Evolutionary conservation across 139 green algal genomes (phyloP).

Genomic region (Chlamydomonas sp.): DNA sequence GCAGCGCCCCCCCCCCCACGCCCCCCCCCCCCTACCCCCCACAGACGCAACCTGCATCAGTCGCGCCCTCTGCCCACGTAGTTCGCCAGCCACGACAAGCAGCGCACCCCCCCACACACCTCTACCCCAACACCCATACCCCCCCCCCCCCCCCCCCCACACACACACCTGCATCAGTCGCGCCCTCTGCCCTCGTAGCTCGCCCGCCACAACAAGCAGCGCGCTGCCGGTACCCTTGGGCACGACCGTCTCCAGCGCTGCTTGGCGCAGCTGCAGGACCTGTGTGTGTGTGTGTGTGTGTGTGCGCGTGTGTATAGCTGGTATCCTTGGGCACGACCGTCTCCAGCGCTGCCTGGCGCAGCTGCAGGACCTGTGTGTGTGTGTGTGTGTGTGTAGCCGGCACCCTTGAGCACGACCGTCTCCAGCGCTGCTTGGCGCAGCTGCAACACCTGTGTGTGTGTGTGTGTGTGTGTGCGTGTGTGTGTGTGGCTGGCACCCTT

Average conservation of each 20-base stretch:
- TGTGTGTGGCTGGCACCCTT: constrained; percentile 37
- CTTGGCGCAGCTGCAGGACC: constrained; percentile 46
- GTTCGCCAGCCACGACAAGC: constrained; percentile 53
- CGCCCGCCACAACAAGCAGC: constrained; percentile 58
- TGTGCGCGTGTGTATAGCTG: too few relatives aligned
- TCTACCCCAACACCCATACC: too few relatives aligned
- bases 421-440: constrained; percentile 55
- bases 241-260: constrained; percentile 69
- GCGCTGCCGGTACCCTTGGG: constrained; percentile 47
- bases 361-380: too few relatives aligned
- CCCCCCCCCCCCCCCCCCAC: too few relatives aligned
- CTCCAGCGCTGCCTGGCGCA: constrained; percentile 57
- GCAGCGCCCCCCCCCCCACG: too few relatives aligned
- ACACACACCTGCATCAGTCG: too few relatives aligned
- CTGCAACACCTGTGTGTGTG: too few relatives aligned
- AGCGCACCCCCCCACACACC: constrained; percentile 36
- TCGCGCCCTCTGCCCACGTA: constrained; percentile 40
- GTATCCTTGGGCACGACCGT: constrained; percentile 64
- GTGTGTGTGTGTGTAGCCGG: too few relatives aligned
- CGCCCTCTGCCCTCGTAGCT: constrained; percentile 41
- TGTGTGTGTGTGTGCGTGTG: too few relatives aligned
- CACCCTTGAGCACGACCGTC: constrained; percentile 64
- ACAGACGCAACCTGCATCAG: too few relatives aligned
- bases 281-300: too few relatives aligned
- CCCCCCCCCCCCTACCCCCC: too few relatives aligned